Conservation (phyloP, 441 rosid species). For the Melastoma candidum region DNA sequence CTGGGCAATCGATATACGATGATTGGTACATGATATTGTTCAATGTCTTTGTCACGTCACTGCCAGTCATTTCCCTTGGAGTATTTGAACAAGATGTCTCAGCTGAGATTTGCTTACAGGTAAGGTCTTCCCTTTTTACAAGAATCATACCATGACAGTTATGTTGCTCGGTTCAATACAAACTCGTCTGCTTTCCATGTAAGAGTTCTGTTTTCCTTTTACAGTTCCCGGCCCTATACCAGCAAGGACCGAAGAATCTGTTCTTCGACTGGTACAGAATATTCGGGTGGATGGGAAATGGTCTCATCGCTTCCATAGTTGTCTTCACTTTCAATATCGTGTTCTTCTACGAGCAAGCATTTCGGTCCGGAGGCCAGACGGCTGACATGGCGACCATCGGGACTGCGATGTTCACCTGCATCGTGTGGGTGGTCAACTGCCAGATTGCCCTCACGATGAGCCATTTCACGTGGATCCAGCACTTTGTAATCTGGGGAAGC, state of each 20-base stretch:
- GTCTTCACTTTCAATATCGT: conserved; percentile 69
- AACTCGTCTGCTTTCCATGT: not conserved
- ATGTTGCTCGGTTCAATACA: not conserved
- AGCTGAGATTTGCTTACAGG: conserved; percentile 94
- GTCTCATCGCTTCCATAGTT: conserved; percentile 63
- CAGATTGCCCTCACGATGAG: conserved; percentile 93
- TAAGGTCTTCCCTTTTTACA: conserved; percentile 19
- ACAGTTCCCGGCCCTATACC: conserved; percentile 96
- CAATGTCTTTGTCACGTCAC: conserved; percentile 90
- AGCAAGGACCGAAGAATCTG: conserved; percentile 87
- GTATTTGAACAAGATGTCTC: conserved; percentile 98
- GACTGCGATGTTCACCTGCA: conserved; percentile 93
- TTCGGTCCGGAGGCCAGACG: conserved; percentile 72
- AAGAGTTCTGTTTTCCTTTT: conserved; percentile 11
- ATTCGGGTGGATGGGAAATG: conserved; percentile 96
- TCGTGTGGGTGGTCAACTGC: conserved; percentile 83
- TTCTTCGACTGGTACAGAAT: conserved; percentile 93
- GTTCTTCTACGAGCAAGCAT: conserved; percentile 68
- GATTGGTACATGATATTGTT: conserved; percentile 94
- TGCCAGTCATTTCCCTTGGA: conserved; percentile 96
- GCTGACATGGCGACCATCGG: conserved; percentile 90
- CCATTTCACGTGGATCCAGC: conserved; percentile 99
- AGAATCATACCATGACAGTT: not conserved
- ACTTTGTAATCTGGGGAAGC: conserved; percentile 90
- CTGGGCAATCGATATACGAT: conserved; percentile 90